These are phyloP conservation scores for Tuber indicum DNA, from an alignment of 495 filamentous ascomycete species.

Conservation along the genomic window DNA sequence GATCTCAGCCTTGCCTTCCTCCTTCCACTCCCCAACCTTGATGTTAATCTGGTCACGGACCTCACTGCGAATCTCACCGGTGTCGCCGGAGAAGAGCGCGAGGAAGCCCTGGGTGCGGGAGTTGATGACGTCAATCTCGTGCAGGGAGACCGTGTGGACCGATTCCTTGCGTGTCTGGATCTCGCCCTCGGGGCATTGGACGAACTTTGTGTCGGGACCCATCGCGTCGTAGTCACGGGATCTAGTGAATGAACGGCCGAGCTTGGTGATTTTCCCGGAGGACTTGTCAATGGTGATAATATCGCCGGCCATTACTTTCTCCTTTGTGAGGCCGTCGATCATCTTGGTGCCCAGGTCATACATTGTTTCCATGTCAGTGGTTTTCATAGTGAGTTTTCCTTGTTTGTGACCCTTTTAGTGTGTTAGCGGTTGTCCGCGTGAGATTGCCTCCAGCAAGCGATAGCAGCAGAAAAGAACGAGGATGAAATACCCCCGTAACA, in stretches of 20 bases:
- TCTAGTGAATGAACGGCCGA: slow-evolving; percentile 85
- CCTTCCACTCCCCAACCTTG: slow-evolving; percentile 97
- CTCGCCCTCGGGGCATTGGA: slow-evolving; percentile 97
- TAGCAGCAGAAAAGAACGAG: slow-evolving; percentile 19
- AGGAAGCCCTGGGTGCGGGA: slow-evolving; percentile 89
- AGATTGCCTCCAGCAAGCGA: not conserved
- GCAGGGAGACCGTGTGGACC: slow-evolving; percentile 89
- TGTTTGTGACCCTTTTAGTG: slow-evolving; percentile 69
- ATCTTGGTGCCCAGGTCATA: slow-evolving; percentile 99
- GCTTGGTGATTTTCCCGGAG: slow-evolving; percentile 92
- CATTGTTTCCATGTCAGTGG: slow-evolving; percentile 98
- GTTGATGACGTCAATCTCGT: slow-evolving; percentile 99
- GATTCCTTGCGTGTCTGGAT: slow-evolving; percentile 96
- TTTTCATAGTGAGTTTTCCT: slow-evolving; percentile 98
- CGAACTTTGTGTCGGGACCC: slow-evolving; percentile 96
- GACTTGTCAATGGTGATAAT: slow-evolving; percentile 98
- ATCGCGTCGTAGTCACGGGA: slow-evolving; percentile 98
- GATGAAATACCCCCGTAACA: slow-evolving; percentile 66
- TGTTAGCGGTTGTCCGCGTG: slow-evolving; percentile 11
- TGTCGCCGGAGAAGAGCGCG: slow-evolving; percentile 94
- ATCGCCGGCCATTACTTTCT: slow-evolving; percentile 96
- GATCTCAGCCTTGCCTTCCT: slow-evolving; percentile 97
- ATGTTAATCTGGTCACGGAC: slow-evolving; percentile 98
- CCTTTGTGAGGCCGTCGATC: slow-evolving; percentile 98
- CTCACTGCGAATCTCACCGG: slow-evolving; percentile 94